Evolutionary conservation across 2,329 filamentous ascomycete genomes (phyloP), one percentile per base, ranked within the genome.

Genomic region (Aaosphaeria arxii): DNA sequence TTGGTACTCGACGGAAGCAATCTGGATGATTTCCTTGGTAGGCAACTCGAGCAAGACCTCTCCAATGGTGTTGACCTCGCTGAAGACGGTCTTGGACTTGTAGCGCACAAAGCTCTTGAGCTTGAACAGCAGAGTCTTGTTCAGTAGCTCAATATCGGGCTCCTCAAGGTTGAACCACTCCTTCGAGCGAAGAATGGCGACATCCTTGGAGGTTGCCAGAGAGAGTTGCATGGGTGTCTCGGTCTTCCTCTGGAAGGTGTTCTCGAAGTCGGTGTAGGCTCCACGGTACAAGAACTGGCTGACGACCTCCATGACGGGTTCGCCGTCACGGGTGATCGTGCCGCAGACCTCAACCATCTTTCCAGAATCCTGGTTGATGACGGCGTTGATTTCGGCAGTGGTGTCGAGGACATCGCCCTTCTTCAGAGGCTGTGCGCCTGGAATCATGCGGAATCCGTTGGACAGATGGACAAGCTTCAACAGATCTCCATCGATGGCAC

Each of bases 341-440:
- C 94, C 94, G 64, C 91, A 96, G n/a, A 99, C 92, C 74, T 99
- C 95, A 13, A 99, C 95, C 91, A 99, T 96, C 80, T 99, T 99
- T 42, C 94, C 94, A 51, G 94, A 91, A 11, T 96, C 91, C 71
- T 99, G 91, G 76, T 97, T 99, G 77, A 99, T 87, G 63, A 99
- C 91, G 11, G 94, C 91, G 62, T 99, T 97, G 76, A 99, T 89
- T 70, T 95, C 91, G 40, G 94, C 94, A 47, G 89, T 95, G 3
- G 94, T 97, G 53, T 90, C 86, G 17, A 99, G 83, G 53, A 91
- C 84, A 68, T 99, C 94, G 30, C 91, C 94, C 76, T 95, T 96
- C 81, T 96, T 95, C 52, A 99, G 76, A 11, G 94, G 92, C 68
- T 96, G 86, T 1, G 92, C 94, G 47, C 95, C 94, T 30, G 94